phyloP scores from a whole-genome alignment of 164 flowering plant genomes.

The Magnolia changhungtana region DNA sequence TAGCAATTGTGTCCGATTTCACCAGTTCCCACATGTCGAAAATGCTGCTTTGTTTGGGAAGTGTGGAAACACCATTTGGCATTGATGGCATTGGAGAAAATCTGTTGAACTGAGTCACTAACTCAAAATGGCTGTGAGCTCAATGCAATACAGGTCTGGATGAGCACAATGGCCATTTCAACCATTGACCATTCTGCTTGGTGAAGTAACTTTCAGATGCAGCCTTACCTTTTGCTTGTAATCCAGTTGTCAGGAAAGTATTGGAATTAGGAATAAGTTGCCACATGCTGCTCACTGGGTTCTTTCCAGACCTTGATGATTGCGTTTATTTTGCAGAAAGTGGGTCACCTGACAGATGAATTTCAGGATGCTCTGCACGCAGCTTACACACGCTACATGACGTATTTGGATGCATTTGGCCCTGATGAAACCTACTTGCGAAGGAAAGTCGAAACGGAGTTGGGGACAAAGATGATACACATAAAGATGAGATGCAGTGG shows the following conservation, averaged over 20 bases:
- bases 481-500: conserved; percentile 86
- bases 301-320: not conserved
- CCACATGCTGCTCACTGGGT: not conserved
- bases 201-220: not conserved
- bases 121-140: not conserved
- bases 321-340: conserved; percentile 45
- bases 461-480: conserved; percentile 87
- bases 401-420: conserved; percentile 80
- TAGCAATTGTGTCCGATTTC: too few species aligned
- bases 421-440: conserved; percentile 69
- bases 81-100: not conserved
- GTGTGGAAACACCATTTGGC: not conserved
- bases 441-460: conserved; percentile 86
- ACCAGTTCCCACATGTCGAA: too few species aligned
- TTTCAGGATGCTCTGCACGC: conserved; percentile 44
- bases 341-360: conserved; percentile 58
- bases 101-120: not conserved
- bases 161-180: not conserved
- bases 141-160: not conserved
- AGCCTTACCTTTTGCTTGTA: not conserved
- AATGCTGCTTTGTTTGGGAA: not conserved
- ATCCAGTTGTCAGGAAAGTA: too few species aligned
- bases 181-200: too few species aligned
- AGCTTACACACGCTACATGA: conserved; percentile 50
- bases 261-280: too few species aligned